Evolutionary conservation across 805 yeast genomes (phyloP).

Genomic region (Kodamaea neixiangensis): DNA sequence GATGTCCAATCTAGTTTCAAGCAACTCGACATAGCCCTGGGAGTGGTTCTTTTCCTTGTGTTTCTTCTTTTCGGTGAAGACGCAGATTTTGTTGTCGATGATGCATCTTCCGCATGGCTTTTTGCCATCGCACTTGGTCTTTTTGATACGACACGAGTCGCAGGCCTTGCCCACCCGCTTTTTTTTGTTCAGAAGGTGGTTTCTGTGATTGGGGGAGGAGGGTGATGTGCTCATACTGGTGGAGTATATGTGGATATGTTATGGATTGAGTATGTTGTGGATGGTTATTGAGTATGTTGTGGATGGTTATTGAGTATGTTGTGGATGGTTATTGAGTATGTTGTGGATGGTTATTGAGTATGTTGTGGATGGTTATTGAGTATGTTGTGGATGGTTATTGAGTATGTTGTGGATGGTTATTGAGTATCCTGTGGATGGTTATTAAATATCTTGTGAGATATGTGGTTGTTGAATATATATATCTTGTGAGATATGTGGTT

Average conservation of each 20-base stretch:
- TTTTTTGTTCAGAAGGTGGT: conserved; percentile 31
- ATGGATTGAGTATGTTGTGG: not conserved
- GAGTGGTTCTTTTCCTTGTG: conserved; percentile 58
- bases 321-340: no score
- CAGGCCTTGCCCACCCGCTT: conserved; percentile 67
- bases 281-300: not conserved
- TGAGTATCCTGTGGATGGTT: no score
- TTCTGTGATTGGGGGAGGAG: not conserved
- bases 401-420: no score
- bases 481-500: no score
- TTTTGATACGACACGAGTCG: conserved; percentile 61
- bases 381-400: no score
- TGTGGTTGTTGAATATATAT: no score
- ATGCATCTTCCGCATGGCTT: conserved; percentile 60
- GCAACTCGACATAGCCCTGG: conserved; percentile 59
- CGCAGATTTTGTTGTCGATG: conserved; percentile 58
- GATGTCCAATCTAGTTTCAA: conserved; percentile 58
- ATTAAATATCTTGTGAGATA: no score
- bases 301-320: no score
- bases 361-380: no score
- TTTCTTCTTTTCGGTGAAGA: conserved; percentile 57
- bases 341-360: no score
- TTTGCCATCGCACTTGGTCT: conserved; percentile 64
- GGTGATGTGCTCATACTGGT: not conserved
- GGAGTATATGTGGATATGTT: conserved; percentile 4